phyloP scores from a whole-genome alignment of 257 asterid genomes.

The Voacanga thouarsii region DNA sequence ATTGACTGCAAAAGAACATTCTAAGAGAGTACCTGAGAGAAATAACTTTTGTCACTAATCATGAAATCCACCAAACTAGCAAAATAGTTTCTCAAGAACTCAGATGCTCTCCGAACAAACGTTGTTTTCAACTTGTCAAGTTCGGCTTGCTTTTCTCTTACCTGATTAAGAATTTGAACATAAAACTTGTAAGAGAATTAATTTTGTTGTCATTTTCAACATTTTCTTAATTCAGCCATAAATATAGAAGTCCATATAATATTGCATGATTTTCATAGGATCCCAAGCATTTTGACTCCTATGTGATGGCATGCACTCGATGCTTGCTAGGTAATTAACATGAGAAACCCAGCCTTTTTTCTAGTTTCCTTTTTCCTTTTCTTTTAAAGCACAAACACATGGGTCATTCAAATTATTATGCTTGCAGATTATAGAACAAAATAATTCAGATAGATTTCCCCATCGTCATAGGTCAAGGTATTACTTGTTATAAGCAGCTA shows the following conservation, averaged over 20 bases:
- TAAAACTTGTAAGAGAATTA: constrained; percentile 18
- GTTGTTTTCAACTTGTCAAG: constrained; percentile 66
- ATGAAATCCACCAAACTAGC: constrained; percentile 95
- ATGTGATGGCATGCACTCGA: background rate
- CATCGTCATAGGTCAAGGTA: background rate
- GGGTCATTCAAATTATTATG: background rate
- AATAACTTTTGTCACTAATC: constrained; percentile 89
- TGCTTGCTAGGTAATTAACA: background rate
- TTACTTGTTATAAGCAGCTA: background rate
- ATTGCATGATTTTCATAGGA: background rate
- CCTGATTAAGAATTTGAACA: constrained; percentile 47
- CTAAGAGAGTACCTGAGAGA: constrained; percentile 72
- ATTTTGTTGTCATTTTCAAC: background rate
- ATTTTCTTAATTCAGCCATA: background rate
- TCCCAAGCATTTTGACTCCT: background rate
- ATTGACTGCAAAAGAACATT: background rate
- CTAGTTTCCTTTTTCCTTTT: background rate
- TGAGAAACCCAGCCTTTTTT: background rate
- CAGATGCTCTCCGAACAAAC: constrained; percentile 89
- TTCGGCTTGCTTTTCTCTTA: constrained; percentile 83
- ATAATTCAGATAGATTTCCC: background rate
- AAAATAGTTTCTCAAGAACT: constrained; percentile 81
- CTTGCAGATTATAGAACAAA: background rate
- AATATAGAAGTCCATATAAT: background rate
- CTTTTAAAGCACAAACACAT: background rate